Base-by-base conservation (phyloP, 306 rosid genomes). In the Cercis canadensis region DNA sequence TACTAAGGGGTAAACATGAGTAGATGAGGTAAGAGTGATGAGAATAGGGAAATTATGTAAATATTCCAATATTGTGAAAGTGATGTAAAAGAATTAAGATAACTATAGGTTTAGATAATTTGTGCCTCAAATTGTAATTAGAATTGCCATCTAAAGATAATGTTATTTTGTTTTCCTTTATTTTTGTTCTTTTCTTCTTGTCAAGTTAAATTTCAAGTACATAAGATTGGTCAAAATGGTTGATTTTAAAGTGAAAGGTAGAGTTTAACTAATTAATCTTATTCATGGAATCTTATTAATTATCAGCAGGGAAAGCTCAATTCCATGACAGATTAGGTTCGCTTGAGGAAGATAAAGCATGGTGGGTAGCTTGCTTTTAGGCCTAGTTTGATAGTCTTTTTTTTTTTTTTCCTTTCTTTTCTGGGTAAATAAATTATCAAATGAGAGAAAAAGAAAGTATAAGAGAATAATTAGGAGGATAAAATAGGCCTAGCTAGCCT, bases 1-100 rank as follows among this genome's bases (percentile, higher is more conserved):
- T 77, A 77, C 70, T 36, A 33, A 14, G 49, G 6, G 13, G 33
- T 67, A 41, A 37, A 61, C 43, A 36, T 60, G 15, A 59, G 15
- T 69, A 64, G 53, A 62, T 74, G 57, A 57, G 52, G 57, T 73
- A 56, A 56, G 14, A 24, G 14, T n/a, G 39, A 65, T 6, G 36
- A 36, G 72, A 65, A 14, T 21, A 14, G 16, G 41, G 32, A 65
- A 71, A 37, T 36, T 33, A 3, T 34, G 43, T 12, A 24, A 7
- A 75, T 40, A 47, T 46, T 69, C 64, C 54, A 5, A 57, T 56
- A 40, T 8, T 53, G 57, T 24, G 65, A 63, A 55, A 34, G 12
- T 61, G 39, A 66, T 59, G 61, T 14, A 56, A 55, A 58, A 34
- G 44, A 8, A 67, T 37, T 11, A 13, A 56, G 33, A 56, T 10